phyloP scores from a whole-genome alignment of 345 rosid species.

The Barbarea vulgaris region DNA sequence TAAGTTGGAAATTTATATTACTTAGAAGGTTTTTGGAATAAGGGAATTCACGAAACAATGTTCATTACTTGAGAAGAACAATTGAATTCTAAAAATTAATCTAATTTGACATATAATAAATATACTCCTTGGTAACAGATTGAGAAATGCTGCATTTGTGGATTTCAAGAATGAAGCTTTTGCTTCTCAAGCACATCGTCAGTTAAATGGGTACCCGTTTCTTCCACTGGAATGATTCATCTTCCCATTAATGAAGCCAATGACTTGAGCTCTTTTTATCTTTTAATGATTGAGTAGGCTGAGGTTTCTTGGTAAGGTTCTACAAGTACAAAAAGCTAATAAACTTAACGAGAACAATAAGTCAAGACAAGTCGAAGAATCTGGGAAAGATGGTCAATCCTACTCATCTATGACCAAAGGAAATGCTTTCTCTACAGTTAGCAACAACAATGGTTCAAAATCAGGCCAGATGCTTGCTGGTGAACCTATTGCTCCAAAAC shows the following conservation, averaged over 20 bases:
- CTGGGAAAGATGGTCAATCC: conserved; percentile 41
- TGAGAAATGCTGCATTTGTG: conserved; percentile 82
- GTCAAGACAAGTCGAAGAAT: conserved; percentile 44
- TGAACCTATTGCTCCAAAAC: conserved; percentile 83
- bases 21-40: not conserved
- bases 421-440: conserved; percentile 36
- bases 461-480: conserved; percentile 42
- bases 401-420: conserved; percentile 42
- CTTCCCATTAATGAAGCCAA: conserved; percentile 5
- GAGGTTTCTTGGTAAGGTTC: conserved; percentile 92
- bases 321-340: conserved; percentile 74
- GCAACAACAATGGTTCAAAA: conserved; percentile 45
- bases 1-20: not conserved
- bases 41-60: not conserved
- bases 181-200: conserved; percentile 84
- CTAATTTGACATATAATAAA: conserved; percentile 10
- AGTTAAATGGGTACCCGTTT: conserved; percentile 70
- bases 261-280: conserved; percentile 13
- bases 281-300: conserved; percentile 53
- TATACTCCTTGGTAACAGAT: conserved; percentile 44
- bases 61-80: not conserved
- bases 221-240: not conserved
- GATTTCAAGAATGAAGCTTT: conserved; percentile 74
- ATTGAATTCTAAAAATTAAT: not conserved
- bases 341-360: conserved; percentile 53